A percentile compares a stretch with the other conserved stretches of the same genome.
These are phyloP conservation scores for Leavenworthia alabamica DNA, from an alignment of 345 rosid species.

Conservation along the genomic window DNA sequence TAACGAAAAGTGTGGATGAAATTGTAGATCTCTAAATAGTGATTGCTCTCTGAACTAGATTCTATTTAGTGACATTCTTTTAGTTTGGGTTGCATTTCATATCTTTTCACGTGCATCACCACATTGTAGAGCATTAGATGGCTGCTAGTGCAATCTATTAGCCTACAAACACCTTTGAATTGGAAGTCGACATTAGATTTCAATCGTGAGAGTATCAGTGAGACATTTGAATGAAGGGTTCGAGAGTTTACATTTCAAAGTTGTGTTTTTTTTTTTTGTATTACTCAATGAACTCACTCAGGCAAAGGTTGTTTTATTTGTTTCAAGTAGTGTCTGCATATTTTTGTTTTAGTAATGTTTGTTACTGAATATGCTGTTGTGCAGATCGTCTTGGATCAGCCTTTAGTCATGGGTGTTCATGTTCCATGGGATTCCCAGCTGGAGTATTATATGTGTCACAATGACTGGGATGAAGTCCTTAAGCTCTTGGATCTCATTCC, in stretches of 20 bases:
- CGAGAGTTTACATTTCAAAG: background rate
- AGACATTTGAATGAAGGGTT: slow-evolving; percentile 9
- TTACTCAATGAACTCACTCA: background rate
- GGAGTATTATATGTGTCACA: slow-evolving; percentile 77
- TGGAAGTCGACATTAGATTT: background rate
- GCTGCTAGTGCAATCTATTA: slow-evolving; percentile 1
- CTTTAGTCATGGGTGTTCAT: slow-evolving; percentile 89
- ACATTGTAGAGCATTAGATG: slow-evolving; percentile 9
- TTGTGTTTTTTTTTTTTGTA: background rate
- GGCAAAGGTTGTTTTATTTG: background rate
- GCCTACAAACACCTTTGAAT: background rate
- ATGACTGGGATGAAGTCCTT: slow-evolving; percentile 88
- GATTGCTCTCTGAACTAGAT: background rate
- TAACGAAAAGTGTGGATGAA: background rate
- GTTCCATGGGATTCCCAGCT: slow-evolving; percentile 90
- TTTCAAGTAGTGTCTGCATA: slow-evolving; percentile 1
- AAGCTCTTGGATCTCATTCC: slow-evolving; percentile 76
- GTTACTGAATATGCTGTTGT: slow-evolving; percentile 23
- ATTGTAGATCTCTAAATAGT: slow-evolving; percentile 6
- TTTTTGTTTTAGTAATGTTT: slow-evolving; percentile 16
- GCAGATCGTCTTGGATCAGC: slow-evolving; percentile 96
- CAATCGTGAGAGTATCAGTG: slow-evolving; percentile 3
- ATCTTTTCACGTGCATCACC: background rate
- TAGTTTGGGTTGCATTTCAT: slow-evolving; percentile 13
- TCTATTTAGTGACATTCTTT: background rate